phyloP scores from a whole-genome alignment of 805 yeast species.

The Metschnikowia dekortorum region DNA sequence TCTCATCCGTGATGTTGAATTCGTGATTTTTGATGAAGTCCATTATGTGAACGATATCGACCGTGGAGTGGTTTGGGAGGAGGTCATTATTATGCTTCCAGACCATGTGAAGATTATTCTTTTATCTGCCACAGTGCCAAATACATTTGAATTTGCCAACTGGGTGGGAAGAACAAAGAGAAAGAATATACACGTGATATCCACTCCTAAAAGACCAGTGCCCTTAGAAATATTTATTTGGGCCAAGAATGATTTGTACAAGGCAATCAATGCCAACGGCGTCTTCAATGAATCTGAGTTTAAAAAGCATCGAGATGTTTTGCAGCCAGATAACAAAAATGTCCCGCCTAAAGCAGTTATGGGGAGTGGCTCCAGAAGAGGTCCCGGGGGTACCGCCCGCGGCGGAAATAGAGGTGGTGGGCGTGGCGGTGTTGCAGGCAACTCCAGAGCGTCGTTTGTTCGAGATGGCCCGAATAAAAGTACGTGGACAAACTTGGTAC shows the following conservation, averaged over 20 bases:
- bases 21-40: conserved; percentile 96
- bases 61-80: conserved; percentile 99
- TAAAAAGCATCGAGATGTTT: conserved; percentile 50
- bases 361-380: conserved; percentile 40
- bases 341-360: conserved; percentile 32
- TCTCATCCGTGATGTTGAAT: conserved; percentile 92
- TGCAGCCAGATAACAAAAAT: conserved; percentile 37
- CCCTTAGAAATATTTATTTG: conserved; percentile 85
- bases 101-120: conserved; percentile 91
- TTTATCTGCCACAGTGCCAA: conserved; percentile 97
- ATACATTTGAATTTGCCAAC: conserved; percentile 93
- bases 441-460: conserved; percentile 21
- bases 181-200: conserved; percentile 91
- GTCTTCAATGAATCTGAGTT: conserved; percentile 64
- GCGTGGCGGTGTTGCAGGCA: conserved; percentile 9
- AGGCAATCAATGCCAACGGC: conserved; percentile 71
- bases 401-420: conserved; percentile 35
- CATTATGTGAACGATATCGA: conserved; percentile 96
- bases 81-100: conserved; percentile 95
- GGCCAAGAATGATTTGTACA: conserved; percentile 71
- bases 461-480: conserved; percentile 72
- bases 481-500: conserved; percentile 72
- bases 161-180: conserved; percentile 98
- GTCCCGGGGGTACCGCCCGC: conserved; percentile 42
- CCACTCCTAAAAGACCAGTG: conserved; percentile 95